Conservation (phyloP, 805 yeast species). For the Maudiozyma turicensis region DNA sequence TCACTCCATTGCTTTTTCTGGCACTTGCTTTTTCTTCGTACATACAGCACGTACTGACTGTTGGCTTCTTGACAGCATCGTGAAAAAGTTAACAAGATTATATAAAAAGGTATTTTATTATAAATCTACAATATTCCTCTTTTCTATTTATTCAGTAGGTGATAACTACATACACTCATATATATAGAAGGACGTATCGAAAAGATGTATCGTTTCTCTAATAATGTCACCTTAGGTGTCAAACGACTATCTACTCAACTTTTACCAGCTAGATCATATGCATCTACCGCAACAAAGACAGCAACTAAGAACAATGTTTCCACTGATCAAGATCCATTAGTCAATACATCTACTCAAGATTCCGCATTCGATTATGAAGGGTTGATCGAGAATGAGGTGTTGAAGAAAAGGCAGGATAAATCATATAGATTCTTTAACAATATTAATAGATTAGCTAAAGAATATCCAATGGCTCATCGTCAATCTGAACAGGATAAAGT, state of each 20-base stretch:
- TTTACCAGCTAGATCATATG: constrained; percentile 21
- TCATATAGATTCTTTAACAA: constrained; percentile 95
- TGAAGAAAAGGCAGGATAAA: constrained; percentile 72
- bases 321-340: constrained; percentile 25
- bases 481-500: constrained; percentile 68
- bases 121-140: no score
- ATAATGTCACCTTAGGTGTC: background rate
- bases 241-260: background rate
- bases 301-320: constrained; percentile 16
- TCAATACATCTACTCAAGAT: constrained; percentile 38
- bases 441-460: constrained; percentile 89
- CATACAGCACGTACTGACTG: no score
- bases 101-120: background rate
- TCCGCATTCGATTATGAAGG: constrained; percentile 61
- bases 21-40: no score
- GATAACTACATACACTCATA: background rate
- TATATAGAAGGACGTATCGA: background rate
- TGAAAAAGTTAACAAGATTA: background rate
- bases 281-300: constrained; percentile 25
- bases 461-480: constrained; percentile 90
- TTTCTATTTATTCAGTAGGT: no score
- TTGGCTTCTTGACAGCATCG: no score
- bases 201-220: background rate
- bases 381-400: constrained; percentile 54
- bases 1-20: no score